Evolutionary conservation across 495 filamentous ascomycete genomes (phyloP), one percentile per base, ranked within the genome.

Genomic region (Opeltia flavorubescens): DNA sequence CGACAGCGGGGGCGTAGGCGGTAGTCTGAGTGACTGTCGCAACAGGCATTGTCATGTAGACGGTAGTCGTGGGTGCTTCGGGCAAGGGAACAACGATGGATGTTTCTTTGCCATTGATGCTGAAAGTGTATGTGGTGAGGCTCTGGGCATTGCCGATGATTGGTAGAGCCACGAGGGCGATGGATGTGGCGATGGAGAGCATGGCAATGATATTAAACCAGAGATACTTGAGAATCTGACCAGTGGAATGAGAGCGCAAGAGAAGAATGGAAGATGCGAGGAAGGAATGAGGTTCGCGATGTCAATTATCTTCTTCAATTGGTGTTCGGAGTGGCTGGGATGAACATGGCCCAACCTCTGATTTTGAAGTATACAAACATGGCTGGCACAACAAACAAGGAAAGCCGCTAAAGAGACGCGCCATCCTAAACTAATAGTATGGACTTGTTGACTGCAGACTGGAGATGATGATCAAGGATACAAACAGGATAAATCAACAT

Each of bases 121-220:
- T 52, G 31, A 55, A 49, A 4, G 30, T 38, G 46, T 49, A 46
- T 17, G 53, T 50, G 2, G 43, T 52, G 7, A 43, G 17, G 21
- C 38, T 43, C 42, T 56, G 50, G 17, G 54, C 41, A 39, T 55
- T 39, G 42, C 48, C 29, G 34, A 50, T 23, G n/a, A 47, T 35
- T 25, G 30, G 51, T 38, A 39, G 24, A 40, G 46, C 45, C 20
- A 44, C 24, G 28, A 54, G 44, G 52, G 40, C 44, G 28, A 57
- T 27, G 43, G 49, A 46, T 30, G 49, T 31, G 17, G 50, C 43
- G 9, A 49, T 40, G 36, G 50, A 52, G 28, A 52, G 47, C 55
- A 57, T 57, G 33, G 28, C 33, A 18, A 13, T 24, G 38, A 26
- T 41, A 21, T 25, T 21, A 41, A 31, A 31, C 6, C 8, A 40